phyloP scores from a whole-genome alignment of 129 eudicot species.

The Escallonia rubra region DNA sequence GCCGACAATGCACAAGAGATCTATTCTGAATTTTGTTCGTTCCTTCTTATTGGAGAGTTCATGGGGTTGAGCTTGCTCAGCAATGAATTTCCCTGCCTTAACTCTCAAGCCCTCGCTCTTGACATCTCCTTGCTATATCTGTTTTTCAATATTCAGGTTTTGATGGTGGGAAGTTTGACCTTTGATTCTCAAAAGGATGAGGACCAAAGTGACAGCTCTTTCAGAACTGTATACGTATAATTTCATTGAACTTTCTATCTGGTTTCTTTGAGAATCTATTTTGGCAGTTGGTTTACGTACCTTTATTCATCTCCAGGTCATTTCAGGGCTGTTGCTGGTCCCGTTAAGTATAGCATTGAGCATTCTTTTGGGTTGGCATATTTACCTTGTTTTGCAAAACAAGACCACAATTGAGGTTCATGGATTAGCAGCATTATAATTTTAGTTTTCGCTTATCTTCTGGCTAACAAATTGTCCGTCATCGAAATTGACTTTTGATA shows the following conservation, averaged over 20 bases:
- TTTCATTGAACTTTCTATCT: neutral
- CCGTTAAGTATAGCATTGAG: constrained; percentile 56
- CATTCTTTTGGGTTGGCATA: constrained; percentile 75
- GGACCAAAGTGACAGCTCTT: constrained; percentile 41
- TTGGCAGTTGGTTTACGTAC: neutral
- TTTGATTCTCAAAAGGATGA: constrained; percentile 41
- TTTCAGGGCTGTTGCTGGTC: constrained; percentile 58
- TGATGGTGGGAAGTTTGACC: constrained; percentile 76
- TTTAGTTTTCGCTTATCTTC: neutral
- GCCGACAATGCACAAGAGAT: too few relatives aligned
- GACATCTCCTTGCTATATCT: neutral
- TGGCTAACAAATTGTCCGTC: neutral
- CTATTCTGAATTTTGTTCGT: too few relatives aligned
- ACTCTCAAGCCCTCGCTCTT: neutral
- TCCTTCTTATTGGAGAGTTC: too few relatives aligned
- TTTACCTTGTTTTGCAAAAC: constrained; percentile 65
- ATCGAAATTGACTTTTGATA: neutral
- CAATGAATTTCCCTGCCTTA: neutral
- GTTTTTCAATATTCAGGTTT: constrained; percentile 33
- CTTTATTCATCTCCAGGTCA: constrained; percentile 40
- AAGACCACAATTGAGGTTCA: constrained; percentile 90
- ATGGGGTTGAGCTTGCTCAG: neutral
- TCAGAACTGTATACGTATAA: constrained; percentile 58
- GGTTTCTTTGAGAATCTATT: neutral
- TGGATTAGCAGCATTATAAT: neutral